Base-by-base conservation (phyloP, 2,329 filamentous ascomycete species). In the Penicillium sp. region DNA sequence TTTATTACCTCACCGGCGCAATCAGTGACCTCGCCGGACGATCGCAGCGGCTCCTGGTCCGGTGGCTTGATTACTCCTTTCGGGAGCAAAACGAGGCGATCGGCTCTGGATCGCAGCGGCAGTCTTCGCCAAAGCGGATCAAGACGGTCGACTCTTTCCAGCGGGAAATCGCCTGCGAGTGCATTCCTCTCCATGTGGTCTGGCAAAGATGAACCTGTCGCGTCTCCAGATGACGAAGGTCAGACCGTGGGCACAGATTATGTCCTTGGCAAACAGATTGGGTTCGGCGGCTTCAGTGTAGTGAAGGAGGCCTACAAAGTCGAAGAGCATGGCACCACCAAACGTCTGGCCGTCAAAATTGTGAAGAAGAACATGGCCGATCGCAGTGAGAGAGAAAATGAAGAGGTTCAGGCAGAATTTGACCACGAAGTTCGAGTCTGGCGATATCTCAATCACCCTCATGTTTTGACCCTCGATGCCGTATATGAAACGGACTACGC, bases 351-450 rank as follows among this genome's bases (percentile, higher is more conserved):
- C 2, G 83, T 86, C 52, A 86, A 86, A 62, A 83, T 86, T 55
- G 81, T 86, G 13, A 80, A 76, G 52, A 84, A 83, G 59, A 71
- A 77, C 43, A 71, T 82, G 24, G 63, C 68, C 9, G 74, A 76
- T 46, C 77, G 76, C 53, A 74, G 72, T 27, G 82, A 85, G 52
- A 66, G 69, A 13, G 80, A 84, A 55, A 85, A 85, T 53, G 83
- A 86, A 36, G 76, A 78, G 53, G 75, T 81, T 9, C 83, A 85
- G 60, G 79, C 81, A 9, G 79, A 84, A 54, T 83, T 86, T 51
- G 83, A 85, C 58, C 83, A 85, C 52, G 83, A 86, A 69, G 79
- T 85, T 39, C 76, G 79, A 38, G 76, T 86, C 36, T 86, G 83
- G 83, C 76, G 83, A 39, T 82, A 81, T 57, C 68, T 85, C 38